Conservation (phyloP, 305 asterid species). For the Petunia hybrid region DNA sequence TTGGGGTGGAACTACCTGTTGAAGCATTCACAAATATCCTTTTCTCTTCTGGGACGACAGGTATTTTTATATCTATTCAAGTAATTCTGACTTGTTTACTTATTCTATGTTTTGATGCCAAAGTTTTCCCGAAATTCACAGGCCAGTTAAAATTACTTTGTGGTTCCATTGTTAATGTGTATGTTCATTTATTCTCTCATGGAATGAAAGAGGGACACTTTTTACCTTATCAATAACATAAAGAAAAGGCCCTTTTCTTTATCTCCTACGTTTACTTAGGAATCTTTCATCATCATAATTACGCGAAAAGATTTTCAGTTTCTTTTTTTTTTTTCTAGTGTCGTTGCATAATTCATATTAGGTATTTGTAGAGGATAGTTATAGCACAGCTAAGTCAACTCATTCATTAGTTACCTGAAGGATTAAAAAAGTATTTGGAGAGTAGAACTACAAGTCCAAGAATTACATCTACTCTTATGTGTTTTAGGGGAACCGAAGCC, state of each 20-base stretch:
- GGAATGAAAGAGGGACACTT: not conserved
- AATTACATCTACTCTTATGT: constrained; percentile 21
- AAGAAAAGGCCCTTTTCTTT: not conserved
- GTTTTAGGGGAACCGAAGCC: constrained; percentile 96
- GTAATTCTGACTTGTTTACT: constrained; percentile 11
- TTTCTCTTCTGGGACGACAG: constrained; percentile 99
- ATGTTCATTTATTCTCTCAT: not conserved
- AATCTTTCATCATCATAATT: not conserved
- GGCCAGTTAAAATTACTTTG: not conserved
- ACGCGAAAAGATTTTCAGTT: not conserved
- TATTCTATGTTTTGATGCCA: not conserved
- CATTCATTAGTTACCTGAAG: not conserved
- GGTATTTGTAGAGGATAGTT: not conserved
- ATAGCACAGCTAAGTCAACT: not conserved
- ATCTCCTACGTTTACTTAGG: not conserved
- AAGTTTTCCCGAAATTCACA: not conserved
- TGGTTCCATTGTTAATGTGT: not conserved
- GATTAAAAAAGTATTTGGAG: not conserved
- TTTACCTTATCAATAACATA: not conserved
- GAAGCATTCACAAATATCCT: constrained; percentile 90
- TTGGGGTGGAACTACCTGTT: constrained; percentile 69
- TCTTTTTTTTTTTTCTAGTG: not conserved
- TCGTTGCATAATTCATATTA: not conserved
- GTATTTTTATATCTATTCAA: constrained; percentile 46
- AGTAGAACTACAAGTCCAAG: not conserved